Conservation (phyloP, 2,329 filamentous ascomycete genomes). For the Simplicillium sp. region DNA sequence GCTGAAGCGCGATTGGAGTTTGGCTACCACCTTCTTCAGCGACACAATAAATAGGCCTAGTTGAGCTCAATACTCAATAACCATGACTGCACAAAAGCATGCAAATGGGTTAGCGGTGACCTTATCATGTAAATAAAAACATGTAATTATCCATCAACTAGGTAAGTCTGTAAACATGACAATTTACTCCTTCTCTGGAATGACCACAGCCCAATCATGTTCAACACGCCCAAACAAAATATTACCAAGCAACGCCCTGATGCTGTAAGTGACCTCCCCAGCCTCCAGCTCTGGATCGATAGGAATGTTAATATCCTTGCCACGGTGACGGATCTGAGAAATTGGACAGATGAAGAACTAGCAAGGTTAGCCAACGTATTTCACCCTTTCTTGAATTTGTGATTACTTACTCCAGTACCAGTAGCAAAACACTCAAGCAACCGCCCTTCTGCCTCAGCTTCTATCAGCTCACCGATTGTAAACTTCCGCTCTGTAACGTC, state of each 20-base stretch:
- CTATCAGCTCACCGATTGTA: conserved; percentile 67
- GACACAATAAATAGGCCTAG: conserved; percentile 12
- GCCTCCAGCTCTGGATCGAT: conserved; percentile 39
- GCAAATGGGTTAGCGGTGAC: too few relatives aligned
- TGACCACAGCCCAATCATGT: conserved; percentile 61
- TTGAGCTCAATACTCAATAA: too few relatives aligned
- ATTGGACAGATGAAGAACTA: conserved; percentile 65
- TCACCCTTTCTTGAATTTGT: conserved; percentile 15
- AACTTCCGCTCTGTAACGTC: conserved; percentile 77
- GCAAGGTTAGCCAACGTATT: conserved; percentile 9
- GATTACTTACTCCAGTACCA: conserved; percentile 66
- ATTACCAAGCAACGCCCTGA: conserved; percentile 59
- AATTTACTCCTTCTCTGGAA: conserved; percentile 43
- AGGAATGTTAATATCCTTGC: conserved; percentile 51
- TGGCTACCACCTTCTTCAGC: conserved; percentile 12
- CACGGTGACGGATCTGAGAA: conserved; percentile 58
- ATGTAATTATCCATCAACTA: too few relatives aligned
- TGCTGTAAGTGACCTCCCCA: conserved; percentile 44
- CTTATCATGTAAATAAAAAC: too few relatives aligned
- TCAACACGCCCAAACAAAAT: conserved; percentile 66
- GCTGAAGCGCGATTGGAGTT: conserved; percentile 8
- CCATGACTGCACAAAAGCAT: too few relatives aligned
- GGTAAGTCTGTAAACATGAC: too few relatives aligned
- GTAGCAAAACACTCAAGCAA: conserved; percentile 78
- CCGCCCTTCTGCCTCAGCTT: conserved; percentile 65